These are phyloP conservation scores for Neurospora hispaniola DNA, from an alignment of 495 filamentous ascomycete genomes.

Conservation along the genomic window DNA sequence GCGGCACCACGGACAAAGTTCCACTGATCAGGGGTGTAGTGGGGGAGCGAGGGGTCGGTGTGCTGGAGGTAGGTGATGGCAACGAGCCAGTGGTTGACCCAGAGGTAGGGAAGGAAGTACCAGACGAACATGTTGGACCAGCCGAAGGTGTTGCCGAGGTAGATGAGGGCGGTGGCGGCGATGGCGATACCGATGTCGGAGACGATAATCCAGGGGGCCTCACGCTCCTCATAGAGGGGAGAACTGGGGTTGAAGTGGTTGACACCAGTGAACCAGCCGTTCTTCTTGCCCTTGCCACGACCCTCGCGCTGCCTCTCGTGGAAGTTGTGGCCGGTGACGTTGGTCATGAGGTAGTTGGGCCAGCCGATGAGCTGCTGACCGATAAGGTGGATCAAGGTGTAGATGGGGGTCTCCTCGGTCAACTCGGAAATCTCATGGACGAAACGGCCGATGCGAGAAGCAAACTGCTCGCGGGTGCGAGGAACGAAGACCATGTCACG, in stretches of 20 bases:
- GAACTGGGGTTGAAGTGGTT: slow-evolving; percentile 89
- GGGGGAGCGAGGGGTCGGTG: slow-evolving; percentile 76
- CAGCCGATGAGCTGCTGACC: slow-evolving; percentile 84
- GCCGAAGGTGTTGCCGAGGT: slow-evolving; percentile 62
- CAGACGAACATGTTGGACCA: slow-evolving; percentile 80
- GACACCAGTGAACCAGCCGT: slow-evolving; percentile 69
- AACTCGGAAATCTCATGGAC: slow-evolving; percentile 76
- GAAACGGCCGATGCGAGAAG: slow-evolving; percentile 55
- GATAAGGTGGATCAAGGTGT: slow-evolving; percentile 59
- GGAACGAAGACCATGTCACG: slow-evolving; percentile 98
- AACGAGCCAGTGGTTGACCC: slow-evolving; percentile 97
- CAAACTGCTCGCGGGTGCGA: slow-evolving; percentile 67
- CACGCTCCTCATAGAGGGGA: slow-evolving; percentile 85
- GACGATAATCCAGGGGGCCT: slow-evolving; percentile 69
- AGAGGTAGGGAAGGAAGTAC: slow-evolving; percentile 91
- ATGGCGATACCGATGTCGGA: slow-evolving; percentile 72
- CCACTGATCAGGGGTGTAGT: slow-evolving; percentile 69
- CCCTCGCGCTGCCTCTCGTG: slow-evolving; percentile 77
- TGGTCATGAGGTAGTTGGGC: slow-evolving; percentile 74
- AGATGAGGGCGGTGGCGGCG: slow-evolving; percentile 40
- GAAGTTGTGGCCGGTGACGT: slow-evolving; percentile 91
- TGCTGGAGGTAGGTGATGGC: slow-evolving; percentile 87
- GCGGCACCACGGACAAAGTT: slow-evolving; percentile 79
- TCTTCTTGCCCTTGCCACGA: slow-evolving; percentile 78
- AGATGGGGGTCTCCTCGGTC: slow-evolving; percentile 87